Evolutionary conservation across 768 basidiomycete species (phyloP).

Genomic region (Dictyophora rubrovolvata): DNA sequence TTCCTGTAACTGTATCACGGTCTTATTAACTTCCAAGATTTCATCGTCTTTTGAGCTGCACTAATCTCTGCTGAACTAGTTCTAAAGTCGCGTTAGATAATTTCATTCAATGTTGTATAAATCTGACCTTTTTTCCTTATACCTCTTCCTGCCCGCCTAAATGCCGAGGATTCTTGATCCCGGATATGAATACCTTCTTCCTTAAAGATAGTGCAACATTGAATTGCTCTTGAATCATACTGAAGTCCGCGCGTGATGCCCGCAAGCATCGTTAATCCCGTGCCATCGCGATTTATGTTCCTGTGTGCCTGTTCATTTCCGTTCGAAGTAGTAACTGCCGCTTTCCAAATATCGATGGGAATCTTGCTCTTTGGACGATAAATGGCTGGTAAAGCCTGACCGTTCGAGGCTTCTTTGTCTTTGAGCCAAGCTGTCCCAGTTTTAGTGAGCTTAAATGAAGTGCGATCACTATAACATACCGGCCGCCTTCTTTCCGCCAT

Average conservation of each 20-base stretch:
- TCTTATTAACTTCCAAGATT: background rate
- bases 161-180: too few relatives aligned
- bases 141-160: too few relatives aligned
- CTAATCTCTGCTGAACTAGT: background rate
- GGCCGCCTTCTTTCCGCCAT: conserved; percentile 16
- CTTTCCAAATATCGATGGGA: conserved; percentile 19
- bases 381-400: conserved; percentile 18
- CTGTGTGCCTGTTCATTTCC: conserved; percentile 18
- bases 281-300: conserved; percentile 18
- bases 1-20: background rate
- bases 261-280: conserved; percentile 16
- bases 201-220: too few relatives aligned
- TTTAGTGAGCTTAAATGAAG: background rate
- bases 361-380: conserved; percentile 21
- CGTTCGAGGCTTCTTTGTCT: conserved; percentile 14
- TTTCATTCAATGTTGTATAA: background rate
- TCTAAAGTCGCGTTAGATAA: background rate
- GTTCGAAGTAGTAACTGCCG: conserved; percentile 16
- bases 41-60: background rate
- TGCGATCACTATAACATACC: conserved; percentile 8
- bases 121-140: too few relatives aligned
- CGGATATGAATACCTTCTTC: too few relatives aligned
- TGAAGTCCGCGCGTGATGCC: conserved; percentile 17
- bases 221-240: background rate
- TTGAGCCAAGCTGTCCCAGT: conserved; percentile 18